Evolutionary conservation across 441 rosid genomes (phyloP).

Genomic region (Kokia cookei): DNA sequence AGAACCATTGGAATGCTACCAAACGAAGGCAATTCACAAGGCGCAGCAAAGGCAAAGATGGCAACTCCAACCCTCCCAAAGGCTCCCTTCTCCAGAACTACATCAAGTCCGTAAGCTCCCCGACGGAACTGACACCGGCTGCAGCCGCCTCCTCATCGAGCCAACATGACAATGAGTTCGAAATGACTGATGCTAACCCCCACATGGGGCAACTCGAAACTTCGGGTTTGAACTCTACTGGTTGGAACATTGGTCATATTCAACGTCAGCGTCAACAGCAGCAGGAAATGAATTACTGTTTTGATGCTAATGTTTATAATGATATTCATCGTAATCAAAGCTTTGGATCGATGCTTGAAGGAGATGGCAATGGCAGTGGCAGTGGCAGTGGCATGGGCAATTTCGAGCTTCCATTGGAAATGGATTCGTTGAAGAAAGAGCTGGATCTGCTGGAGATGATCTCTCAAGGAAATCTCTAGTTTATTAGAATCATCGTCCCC

Average conservation of each 20-base stretch:
- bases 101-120: slow-evolving; percentile 36
- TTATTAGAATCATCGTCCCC: background rate
- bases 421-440: slow-evolving; percentile 19
- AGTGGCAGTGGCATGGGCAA: background rate
- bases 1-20: slow-evolving; percentile 91
- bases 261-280: background rate
- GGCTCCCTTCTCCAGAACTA: slow-evolving; percentile 39
- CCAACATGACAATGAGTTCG: background rate
- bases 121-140: background rate
- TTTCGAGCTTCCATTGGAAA: slow-evolving; percentile 8
- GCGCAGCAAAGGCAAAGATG: slow-evolving; percentile 27
- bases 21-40: slow-evolving; percentile 54
- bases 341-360: slow-evolving; percentile 13
- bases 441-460: slow-evolving; percentile 39
- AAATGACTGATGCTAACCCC: background rate
- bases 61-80: background rate
- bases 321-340: background rate
- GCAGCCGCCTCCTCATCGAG: background rate
- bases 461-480: background rate
- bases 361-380: background rate
- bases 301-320: background rate
- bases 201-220: background rate
- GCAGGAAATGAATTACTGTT: background rate
- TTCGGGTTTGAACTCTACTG: background rate
- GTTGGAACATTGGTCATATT: background rate